phyloP scores from a whole-genome alignment of 2,329 filamentous ascomycete genomes.

The Neonectria punicea region DNA sequence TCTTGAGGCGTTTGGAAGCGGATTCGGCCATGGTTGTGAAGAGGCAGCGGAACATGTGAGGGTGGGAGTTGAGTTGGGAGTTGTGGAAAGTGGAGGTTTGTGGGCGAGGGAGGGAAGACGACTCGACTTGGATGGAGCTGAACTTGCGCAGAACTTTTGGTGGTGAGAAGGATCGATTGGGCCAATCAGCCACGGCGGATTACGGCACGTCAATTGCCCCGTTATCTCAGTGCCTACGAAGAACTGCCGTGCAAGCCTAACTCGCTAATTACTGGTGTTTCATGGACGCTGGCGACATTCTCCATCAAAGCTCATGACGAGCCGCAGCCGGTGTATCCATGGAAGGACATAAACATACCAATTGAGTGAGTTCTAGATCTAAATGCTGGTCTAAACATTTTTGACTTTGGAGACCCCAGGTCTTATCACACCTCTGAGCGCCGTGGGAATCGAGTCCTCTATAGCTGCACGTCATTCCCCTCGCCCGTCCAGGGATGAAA shows the following conservation, averaged over 20 bases:
- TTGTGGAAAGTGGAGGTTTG: background rate
- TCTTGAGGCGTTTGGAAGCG: constrained; percentile 86
- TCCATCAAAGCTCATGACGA: no score
- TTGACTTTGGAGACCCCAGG: background rate
- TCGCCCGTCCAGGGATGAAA: background rate
- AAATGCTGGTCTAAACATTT: no score
- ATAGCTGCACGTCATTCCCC: background rate
- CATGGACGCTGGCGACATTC: background rate
- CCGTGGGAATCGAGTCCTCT: background rate
- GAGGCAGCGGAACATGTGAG: constrained; percentile 48
- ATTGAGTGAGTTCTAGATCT: no score
- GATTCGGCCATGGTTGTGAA: constrained; percentile 64
- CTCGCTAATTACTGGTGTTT: no score
- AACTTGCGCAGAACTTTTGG: constrained; percentile 3
- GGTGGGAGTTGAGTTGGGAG: background rate
- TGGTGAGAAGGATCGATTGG: background rate
- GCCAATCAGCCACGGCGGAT: constrained; percentile 3
- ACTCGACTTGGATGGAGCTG: background rate
- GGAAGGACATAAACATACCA: no score
- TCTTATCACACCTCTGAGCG: no score
- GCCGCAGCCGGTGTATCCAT: no score
- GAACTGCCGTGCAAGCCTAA: background rate
- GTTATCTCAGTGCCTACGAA: background rate
- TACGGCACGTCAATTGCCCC: constrained; percentile 4
- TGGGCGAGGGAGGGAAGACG: background rate